phyloP scores from a whole-genome alignment of 1,139 yeast species.

The Debaryomyces psychrophilus region DNA sequence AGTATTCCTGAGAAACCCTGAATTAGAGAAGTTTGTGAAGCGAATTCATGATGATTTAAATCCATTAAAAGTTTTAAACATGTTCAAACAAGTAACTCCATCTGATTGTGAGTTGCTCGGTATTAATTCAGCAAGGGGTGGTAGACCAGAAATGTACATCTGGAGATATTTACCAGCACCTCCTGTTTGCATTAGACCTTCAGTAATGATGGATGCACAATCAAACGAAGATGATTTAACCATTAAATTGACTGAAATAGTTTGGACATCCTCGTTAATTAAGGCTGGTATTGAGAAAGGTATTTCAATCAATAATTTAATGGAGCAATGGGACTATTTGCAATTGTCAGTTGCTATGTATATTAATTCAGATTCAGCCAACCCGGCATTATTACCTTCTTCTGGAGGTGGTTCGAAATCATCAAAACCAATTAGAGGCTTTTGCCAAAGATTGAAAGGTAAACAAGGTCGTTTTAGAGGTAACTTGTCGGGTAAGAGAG shows the following conservation, averaged over 20 bases:
- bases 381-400: constrained; percentile 72
- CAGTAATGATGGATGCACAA: constrained; percentile 92
- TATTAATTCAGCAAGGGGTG: constrained; percentile 81
- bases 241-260: constrained; percentile 93
- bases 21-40: constrained; percentile 82
- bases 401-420: constrained; percentile 56
- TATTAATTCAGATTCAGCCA: constrained; percentile 94
- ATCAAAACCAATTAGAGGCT: constrained; percentile 88
- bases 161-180: constrained; percentile 99
- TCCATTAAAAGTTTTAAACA: constrained; percentile 83
- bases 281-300: constrained; percentile 96
- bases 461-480: constrained; percentile 99
- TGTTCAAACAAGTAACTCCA: constrained; percentile 84
- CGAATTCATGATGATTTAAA: constrained; percentile 93
- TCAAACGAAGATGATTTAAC: constrained; percentile 98
- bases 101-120: constrained; percentile 92
- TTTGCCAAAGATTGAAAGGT: constrained; percentile 96
- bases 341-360: constrained; percentile 97
- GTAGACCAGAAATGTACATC: constrained; percentile 94
- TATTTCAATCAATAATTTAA: constrained; percentile 83
- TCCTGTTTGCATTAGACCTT: constrained; percentile 97
- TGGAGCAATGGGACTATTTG: constrained; percentile 99
- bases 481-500: constrained; percentile 96
- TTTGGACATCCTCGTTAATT: constrained; percentile 91
- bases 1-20: constrained; percentile 75